A percentile compares a stretch with the other conserved stretches of the same genome.
phyloP scores from a whole-genome alignment of 352 stramenopile species.

The Aphanomyces invadans region DNA sequence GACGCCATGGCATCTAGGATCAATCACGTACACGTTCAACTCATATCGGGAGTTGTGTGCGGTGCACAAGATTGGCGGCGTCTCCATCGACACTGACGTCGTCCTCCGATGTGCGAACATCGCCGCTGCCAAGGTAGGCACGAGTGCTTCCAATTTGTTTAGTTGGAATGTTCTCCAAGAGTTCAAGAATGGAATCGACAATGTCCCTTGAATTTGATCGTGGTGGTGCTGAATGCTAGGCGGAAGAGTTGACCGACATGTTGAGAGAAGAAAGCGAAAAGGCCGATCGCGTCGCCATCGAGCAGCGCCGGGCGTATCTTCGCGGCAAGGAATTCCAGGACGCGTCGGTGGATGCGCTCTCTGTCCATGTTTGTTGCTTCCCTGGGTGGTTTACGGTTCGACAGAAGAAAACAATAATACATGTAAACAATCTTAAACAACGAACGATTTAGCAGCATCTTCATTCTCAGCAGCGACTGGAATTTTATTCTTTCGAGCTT shows the following conservation, averaged over 20 bases:
- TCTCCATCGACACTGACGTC: constrained; percentile 50
- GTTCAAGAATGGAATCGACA: too few relatives aligned
- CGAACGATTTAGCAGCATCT: too few relatives aligned
- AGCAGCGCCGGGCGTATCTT: constrained; percentile 52
- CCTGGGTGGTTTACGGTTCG: too few relatives aligned
- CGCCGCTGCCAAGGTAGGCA: constrained; percentile 63
- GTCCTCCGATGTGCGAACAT: constrained; percentile 73
- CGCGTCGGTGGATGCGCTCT: constrained; percentile 31
- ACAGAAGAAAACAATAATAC: too few relatives aligned
- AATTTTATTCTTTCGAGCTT: neutral
- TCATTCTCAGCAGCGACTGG: too few relatives aligned
- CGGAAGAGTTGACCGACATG: constrained; percentile 56
- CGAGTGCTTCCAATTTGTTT: too few relatives aligned
- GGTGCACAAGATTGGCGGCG: constrained; percentile 85
- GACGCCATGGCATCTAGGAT: constrained; percentile 29
- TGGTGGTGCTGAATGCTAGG: too few relatives aligned
- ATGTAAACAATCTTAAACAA: too few relatives aligned
- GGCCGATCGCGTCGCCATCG: constrained; percentile 57
- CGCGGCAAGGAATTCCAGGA: constrained; percentile 64
- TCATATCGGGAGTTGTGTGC: constrained; percentile 87
- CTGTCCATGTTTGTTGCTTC: constrained; percentile 16
- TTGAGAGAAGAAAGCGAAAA: constrained; percentile 70
- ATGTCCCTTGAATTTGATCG: too few relatives aligned
- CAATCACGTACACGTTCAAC: constrained; percentile 87
- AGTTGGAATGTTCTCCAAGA: too few relatives aligned